These are phyloP conservation scores for Pythium periplocum DNA, from an alignment of 352 stramenopile species.

Conservation along the genomic window DNA sequence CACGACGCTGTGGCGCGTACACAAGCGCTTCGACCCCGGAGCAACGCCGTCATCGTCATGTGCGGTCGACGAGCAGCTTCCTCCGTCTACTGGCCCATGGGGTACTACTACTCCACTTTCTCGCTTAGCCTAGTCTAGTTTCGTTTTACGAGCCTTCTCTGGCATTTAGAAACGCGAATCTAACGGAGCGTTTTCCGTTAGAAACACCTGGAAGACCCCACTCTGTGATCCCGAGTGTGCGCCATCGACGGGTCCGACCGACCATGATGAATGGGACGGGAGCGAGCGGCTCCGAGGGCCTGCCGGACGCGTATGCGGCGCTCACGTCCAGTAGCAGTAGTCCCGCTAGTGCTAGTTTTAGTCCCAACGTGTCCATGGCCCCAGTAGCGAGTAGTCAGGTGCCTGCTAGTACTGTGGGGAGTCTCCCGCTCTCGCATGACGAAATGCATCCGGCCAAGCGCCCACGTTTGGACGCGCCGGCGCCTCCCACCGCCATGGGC, in stretches of 20 bases:
- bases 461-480: slow-evolving; percentile 20
- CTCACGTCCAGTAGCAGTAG: slow-evolving; percentile 9
- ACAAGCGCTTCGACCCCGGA: neutral
- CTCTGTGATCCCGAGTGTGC: no score
- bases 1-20: neutral
- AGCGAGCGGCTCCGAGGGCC: slow-evolving; percentile 3
- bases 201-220: no score
- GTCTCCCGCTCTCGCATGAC: no score
- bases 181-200: no score
- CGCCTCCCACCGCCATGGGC: neutral
- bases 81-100: neutral
- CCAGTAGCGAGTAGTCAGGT: neutral
- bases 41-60: slow-evolving; percentile 2
- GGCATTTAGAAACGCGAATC: no score
- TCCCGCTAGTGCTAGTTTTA: slow-evolving; percentile 15
- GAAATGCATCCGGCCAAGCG: slow-evolving; percentile 20
- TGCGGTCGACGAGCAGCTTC: no score
- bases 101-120: neutral
- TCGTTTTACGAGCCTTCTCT: no score
- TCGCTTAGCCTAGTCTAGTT: no score
- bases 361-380: slow-evolving; percentile 5
- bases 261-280: slow-evolving; percentile 5
- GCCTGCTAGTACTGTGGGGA: no score
- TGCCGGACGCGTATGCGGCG: slow-evolving; percentile 1
- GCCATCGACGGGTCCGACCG: no score